A percentile compares a stretch with the other conserved stretches of the same genome.
Evolutionary conservation across 2,329 filamentous ascomycete genomes (phyloP).

Genomic region (Alternaria sp.): DNA sequence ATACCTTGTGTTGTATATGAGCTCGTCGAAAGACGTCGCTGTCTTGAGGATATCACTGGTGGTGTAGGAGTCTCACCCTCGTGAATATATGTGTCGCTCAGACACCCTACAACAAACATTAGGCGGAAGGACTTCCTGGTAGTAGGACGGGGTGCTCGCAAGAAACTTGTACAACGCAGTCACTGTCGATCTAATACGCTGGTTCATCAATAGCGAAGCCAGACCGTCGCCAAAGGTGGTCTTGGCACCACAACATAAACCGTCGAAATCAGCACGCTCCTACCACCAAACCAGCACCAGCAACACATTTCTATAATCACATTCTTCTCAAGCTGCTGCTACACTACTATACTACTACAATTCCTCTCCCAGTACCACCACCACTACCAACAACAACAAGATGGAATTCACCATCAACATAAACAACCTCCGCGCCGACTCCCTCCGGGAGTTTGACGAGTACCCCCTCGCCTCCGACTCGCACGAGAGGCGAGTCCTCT

Average conservation of each 20-base stretch:
- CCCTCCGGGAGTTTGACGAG: neutral
- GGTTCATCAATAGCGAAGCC: neutral
- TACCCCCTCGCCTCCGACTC: neutral
- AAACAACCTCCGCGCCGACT: neutral
- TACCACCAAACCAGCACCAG: neutral
- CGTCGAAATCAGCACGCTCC: neutral
- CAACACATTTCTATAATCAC: neutral
- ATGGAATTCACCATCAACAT: neutral
- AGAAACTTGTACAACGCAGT: neutral
- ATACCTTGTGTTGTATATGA: neutral
- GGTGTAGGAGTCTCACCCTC: neutral
- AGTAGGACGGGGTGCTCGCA: neutral
- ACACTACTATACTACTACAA: neutral
- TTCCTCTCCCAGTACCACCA: neutral
- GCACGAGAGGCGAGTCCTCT: neutral
- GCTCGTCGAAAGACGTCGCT: neutral
- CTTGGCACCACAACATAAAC: constrained; percentile 2
- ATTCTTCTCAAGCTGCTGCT: neutral
- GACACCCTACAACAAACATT: neutral
- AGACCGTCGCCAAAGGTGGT: neutral
- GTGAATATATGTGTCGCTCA: neutral
- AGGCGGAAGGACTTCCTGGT: neutral
- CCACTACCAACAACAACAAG: neutral
- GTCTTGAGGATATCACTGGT: neutral
- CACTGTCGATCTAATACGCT: neutral